Evolutionary conservation across 768 basidiomycete species (phyloP).

Genomic region (Daedalea quercina): DNA sequence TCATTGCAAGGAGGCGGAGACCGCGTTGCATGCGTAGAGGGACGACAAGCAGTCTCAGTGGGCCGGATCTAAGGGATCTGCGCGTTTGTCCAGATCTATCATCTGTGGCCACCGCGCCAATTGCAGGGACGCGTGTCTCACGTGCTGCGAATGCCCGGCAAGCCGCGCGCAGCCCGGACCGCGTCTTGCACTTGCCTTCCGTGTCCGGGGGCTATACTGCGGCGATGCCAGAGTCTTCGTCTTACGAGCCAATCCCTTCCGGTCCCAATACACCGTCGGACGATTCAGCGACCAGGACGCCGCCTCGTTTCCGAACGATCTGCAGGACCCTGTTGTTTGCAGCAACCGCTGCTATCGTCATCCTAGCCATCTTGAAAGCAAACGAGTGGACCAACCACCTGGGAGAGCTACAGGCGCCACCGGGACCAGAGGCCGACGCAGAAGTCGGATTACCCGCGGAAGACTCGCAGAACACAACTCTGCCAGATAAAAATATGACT

Average conservation of each 20-base stretch:
- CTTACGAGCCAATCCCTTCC: slow-evolving; percentile 29
- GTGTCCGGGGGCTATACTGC: neutral
- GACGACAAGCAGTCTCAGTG: no score
- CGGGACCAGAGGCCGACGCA: neutral
- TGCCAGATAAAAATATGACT: slow-evolving; percentile 30
- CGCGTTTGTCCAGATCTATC: no score
- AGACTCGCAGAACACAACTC: neutral
- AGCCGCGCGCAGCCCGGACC: neutral
- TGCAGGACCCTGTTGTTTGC: slow-evolving; percentile 30
- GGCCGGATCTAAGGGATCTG: no score
- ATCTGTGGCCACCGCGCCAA: no score
- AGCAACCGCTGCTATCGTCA: slow-evolving; percentile 29
- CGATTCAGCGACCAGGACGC: slow-evolving; percentile 14
- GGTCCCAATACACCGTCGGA: slow-evolving; percentile 14
- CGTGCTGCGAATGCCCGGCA: slow-evolving; percentile 4
- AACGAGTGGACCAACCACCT: slow-evolving; percentile 30
- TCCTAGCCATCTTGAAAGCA: slow-evolving; percentile 35
- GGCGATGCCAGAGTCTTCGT: slow-evolving; percentile 4
- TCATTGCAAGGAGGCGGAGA: neutral
- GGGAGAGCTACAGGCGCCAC: slow-evolving; percentile 2
- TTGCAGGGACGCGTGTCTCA: slow-evolving; percentile 1
- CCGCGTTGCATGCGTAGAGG: neutral
- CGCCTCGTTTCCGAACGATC: slow-evolving; percentile 20
- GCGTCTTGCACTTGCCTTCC: neutral
- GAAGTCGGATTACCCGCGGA: neutral